Base-by-base conservation (phyloP, 164 flowering plant genomes). In the Magnolia officinalis region DNA sequence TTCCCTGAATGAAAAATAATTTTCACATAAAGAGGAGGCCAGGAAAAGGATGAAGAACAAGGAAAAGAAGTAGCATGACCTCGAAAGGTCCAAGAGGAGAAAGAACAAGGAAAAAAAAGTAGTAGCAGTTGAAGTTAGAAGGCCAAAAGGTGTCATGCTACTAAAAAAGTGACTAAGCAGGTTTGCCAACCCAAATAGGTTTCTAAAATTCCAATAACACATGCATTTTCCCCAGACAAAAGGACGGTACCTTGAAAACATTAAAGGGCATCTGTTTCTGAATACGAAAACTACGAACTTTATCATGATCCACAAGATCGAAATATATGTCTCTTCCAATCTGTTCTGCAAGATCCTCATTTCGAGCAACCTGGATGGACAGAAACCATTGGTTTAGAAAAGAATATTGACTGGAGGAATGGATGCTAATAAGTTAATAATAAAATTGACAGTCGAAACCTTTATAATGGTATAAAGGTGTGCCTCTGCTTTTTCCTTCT, bases 301-400 rank as follows among this genome's bases (percentile, higher is more conserved):
- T 90, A 75, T 90, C 96, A 83, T 92, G 96, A 84, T 92, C 96
- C 69, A 92, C 96, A 63, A 92, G 91, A 84, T 92, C 96, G 83
- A 92, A 92, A 82, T 87, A 92, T 64, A 92, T 88, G 76, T 89
- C 92, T 76, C 72, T 90, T 61, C 96, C 96, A 78, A 92, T 90
- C 85, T 92, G 96, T 66, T 90, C 89, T 14, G 67, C 74, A 76
- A 92, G 94, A 77, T 92, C 94, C 78, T 89, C 96, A 82, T 89
- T 84, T 71, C 92, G 83, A 52, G 96, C 96, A 77, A 92, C 94
- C 96, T 91, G 81, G 65, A 72, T 24, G 49, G 21, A 78, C 26
- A 5, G 50, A 26, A 76, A 64, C 9, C 58, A 75, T 19, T 50
- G 50, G 58, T 67, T 74, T 50, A 69, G 52, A 24, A 50, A 63